These are phyloP conservation scores for Diaporthe longicolla DNA, from an alignment of 2,329 filamentous ascomycete genomes.

Conservation along the genomic window DNA sequence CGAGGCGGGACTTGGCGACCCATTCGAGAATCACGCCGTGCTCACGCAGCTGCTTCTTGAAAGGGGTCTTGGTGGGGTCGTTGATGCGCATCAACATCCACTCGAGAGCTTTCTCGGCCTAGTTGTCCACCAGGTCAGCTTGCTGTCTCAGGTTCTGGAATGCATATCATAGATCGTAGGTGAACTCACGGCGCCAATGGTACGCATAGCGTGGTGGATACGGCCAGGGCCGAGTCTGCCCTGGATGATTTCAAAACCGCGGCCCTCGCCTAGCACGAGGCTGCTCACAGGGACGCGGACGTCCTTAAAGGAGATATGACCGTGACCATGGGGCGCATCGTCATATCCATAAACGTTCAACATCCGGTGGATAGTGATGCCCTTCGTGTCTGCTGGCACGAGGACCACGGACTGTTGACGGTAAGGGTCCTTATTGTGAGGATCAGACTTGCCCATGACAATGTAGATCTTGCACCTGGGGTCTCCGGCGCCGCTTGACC, in stretches of 20 bases:
- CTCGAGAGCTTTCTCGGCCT: slow-evolving; percentile 90
- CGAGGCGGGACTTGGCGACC: slow-evolving; percentile 91
- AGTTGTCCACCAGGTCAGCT: slow-evolving; percentile 15
- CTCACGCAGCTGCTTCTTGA: slow-evolving; percentile 87
- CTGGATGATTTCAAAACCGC: slow-evolving; percentile 98
- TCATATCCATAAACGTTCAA: slow-evolving; percentile 95
- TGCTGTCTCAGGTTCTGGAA: slow-evolving; percentile 18
- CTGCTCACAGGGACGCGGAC: slow-evolving; percentile 88
- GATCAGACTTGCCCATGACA: slow-evolving; percentile 94
- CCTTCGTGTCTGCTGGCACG: slow-evolving; percentile 84
- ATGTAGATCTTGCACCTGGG: slow-evolving; percentile 93
- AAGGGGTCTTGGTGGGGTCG: slow-evolving; percentile 90
- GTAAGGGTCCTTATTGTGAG: slow-evolving; percentile 82
- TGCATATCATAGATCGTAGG: neutral
- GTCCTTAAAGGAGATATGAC: slow-evolving; percentile 89
- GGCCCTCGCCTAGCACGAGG: slow-evolving; percentile 92
- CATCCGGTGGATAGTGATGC: slow-evolving; percentile 95
- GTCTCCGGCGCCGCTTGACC: slow-evolving; percentile 96
- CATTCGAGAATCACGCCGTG: slow-evolving; percentile 97
- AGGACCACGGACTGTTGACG: slow-evolving; percentile 93
- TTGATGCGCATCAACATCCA: slow-evolving; percentile 97
- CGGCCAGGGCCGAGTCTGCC: slow-evolving; percentile 94
- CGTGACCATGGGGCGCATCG: slow-evolving; percentile 98
- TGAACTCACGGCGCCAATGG: slow-evolving; percentile 81
- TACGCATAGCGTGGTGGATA: slow-evolving; percentile 98